Percentiles rank a stretch among this genome's conserved stretches.
phyloP scores from a whole-genome alignment of 352 stramenopile genomes.

The Phytophthora sojae region DNA sequence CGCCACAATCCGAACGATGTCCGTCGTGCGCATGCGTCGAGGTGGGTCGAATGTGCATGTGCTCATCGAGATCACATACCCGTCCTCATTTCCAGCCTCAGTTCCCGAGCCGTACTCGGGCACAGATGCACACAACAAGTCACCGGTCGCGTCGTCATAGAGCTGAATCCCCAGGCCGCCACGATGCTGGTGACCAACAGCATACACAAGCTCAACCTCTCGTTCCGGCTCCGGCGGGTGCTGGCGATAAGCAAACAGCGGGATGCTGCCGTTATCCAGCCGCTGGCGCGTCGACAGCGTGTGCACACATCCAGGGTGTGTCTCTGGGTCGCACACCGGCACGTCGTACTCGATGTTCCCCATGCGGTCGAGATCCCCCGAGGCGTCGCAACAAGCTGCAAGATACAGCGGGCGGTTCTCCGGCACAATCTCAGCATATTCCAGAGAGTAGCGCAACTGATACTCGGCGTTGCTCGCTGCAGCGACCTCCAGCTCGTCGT shows the following conservation, averaged over 20 bases:
- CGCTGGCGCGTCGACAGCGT: constrained; percentile 75
- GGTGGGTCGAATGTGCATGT: constrained; percentile 81
- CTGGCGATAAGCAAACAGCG: constrained; percentile 31
- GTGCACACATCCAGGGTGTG: constrained; percentile 80
- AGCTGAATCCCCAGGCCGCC: constrained; percentile 75
- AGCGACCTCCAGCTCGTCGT: constrained; percentile 44
- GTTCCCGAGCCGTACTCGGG: constrained; percentile 68
- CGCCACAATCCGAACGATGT: constrained; percentile 76
- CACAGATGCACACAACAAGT: constrained; percentile 72
- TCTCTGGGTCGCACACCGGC: constrained; percentile 63
- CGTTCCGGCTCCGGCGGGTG: constrained; percentile 36
- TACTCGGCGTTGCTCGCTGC: constrained; percentile 46
- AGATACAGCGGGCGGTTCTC: constrained; percentile 74
- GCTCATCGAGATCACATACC: constrained; percentile 78
- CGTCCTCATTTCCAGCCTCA: constrained; percentile 71
- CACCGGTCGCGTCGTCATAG: constrained; percentile 73
- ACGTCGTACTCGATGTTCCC: constrained; percentile 87
- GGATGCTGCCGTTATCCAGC: constrained; percentile 50
- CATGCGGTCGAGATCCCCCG: constrained; percentile 61
- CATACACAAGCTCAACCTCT: constrained; percentile 85
- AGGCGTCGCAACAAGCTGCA: constrained; percentile 76
- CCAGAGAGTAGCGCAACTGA: constrained; percentile 81
- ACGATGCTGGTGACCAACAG: constrained; percentile 82
- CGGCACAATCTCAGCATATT: constrained; percentile 66
- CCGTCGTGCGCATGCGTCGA: constrained; percentile 69